phyloP scores from a whole-genome alignment of 2,329 filamentous ascomycete species.

The Fonsecaea multimorphosa region DNA sequence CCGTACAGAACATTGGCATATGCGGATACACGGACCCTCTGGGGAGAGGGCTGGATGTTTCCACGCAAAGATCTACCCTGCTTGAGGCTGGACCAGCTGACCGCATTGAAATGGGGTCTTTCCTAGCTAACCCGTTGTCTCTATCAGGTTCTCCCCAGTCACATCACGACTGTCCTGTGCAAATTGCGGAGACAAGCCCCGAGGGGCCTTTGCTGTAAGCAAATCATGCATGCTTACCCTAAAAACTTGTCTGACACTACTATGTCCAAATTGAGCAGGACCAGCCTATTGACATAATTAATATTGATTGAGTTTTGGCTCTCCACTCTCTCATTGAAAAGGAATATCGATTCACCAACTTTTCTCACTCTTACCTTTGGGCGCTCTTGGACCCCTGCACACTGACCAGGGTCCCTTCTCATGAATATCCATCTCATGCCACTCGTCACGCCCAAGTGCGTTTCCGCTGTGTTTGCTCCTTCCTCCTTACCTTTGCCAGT shows the following conservation, averaged over 20 bases:
- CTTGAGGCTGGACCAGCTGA: constrained; percentile 7
- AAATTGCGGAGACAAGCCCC: constrained; percentile 6
- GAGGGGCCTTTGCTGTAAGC: constrained; percentile 8
- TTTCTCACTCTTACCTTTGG: neutral
- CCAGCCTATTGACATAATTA: neutral
- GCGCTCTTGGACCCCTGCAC: neutral
- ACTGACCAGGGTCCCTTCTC: neutral
- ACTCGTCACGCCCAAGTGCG: neutral
- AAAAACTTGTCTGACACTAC: constrained; percentile 7
- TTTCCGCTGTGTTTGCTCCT: neutral
- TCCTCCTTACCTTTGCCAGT: neutral
- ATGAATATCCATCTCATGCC: neutral
- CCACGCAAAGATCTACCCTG: neutral
- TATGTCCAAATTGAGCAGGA: constrained; percentile 10
- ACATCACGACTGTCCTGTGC: neutral
- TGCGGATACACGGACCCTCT: neutral
- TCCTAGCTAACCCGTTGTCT: neutral
- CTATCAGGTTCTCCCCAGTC: neutral
- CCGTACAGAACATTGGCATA: neutral
- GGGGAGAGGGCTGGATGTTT: constrained; percentile 1
- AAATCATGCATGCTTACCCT: constrained; percentile 25
- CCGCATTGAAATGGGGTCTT: neutral
- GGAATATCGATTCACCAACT: neutral
- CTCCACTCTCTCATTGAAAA: neutral
- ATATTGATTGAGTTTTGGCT: neutral